Conservation (phyloP, 2,329 filamentous ascomycete species). For the Calonectria leucothoes region DNA sequence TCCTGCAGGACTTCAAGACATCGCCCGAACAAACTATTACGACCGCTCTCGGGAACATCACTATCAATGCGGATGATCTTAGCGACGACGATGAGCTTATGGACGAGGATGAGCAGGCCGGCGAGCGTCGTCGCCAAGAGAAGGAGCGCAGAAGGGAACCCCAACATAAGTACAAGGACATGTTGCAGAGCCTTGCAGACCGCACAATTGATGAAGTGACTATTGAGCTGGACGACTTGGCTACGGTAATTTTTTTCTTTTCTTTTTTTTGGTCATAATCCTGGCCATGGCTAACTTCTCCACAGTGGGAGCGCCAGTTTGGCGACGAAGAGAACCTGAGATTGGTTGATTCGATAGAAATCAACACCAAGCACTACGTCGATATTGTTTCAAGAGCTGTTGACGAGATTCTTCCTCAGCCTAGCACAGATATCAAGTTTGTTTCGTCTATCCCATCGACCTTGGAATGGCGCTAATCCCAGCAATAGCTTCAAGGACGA, state of each 20-base stretch:
- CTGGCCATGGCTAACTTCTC: constrained; percentile 29
- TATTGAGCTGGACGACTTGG: constrained; percentile 90
- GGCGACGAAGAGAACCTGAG: constrained; percentile 70
- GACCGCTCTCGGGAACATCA: constrained; percentile 85
- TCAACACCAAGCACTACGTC: constrained; percentile 94
- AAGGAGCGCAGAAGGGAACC: constrained; percentile 64
- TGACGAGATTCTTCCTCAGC: constrained; percentile 85
- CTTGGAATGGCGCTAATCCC: constrained; percentile 10
- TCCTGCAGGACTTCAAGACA: constrained; percentile 89
- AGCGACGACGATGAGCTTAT: constrained; percentile 95
- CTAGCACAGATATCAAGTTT: constrained; percentile 81
- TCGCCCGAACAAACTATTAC: constrained; percentile 77
- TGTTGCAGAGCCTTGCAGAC: constrained; percentile 89
- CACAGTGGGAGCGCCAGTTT: constrained; percentile 79
- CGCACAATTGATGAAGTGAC: constrained; percentile 80
- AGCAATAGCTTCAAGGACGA: constrained; percentile 88
- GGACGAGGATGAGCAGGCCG: constrained; percentile 79
- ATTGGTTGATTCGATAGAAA: constrained; percentile 86
- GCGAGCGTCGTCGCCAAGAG: constrained; percentile 61
- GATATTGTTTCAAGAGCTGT: constrained; percentile 91
- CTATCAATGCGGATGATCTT: constrained; percentile 86
- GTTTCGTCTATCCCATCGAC: constrained; percentile 38
- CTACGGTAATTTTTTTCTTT: constrained; percentile 62
- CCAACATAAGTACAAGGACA: constrained; percentile 87
- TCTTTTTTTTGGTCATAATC: neutral